phyloP scores from a whole-genome alignment of 352 stramenopile genomes.

The Albugo laibachii region DNA sequence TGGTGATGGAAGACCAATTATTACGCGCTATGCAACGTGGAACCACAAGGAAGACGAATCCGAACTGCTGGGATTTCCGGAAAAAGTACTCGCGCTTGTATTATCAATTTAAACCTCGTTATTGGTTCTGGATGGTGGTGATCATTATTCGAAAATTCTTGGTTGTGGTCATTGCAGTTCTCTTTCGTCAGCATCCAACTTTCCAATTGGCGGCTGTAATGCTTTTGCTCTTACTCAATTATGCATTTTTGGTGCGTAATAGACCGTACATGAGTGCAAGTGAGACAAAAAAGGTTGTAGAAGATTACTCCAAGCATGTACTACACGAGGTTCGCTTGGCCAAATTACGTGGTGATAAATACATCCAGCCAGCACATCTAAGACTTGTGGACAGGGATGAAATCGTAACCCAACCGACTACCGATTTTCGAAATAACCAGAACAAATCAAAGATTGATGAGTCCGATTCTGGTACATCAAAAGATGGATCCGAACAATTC shows the following conservation, averaged over 20 bases:
- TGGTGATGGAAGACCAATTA: conserved; percentile 53
- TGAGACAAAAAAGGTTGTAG: conserved; percentile 33
- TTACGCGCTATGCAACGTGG: conserved; percentile 31
- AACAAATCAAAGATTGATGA: conserved; percentile 5
- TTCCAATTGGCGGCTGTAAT: conserved; percentile 60
- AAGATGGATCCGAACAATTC: neutral
- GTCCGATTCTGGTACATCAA: neutral
- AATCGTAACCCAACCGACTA: neutral
- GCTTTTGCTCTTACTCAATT: conserved; percentile 59
- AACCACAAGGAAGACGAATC: conserved; percentile 33
- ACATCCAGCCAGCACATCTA: conserved; percentile 28
- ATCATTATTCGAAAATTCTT: conserved; percentile 64
- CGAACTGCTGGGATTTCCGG: conserved; percentile 47
- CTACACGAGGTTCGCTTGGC: conserved; percentile 25
- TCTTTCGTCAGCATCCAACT: conserved; percentile 50
- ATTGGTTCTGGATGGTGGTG: conserved; percentile 62
- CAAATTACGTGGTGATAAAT: conserved; percentile 29
- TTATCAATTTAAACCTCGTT: conserved; percentile 74
- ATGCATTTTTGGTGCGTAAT: conserved; percentile 44
- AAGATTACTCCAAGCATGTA: conserved; percentile 28
- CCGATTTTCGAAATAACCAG: neutral
- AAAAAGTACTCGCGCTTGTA: conserved; percentile 70
- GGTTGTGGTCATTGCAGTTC: conserved; percentile 35
- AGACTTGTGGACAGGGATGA: conserved; percentile 22
- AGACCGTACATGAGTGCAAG: conserved; percentile 56